Evolutionary conservation across 176 grass and related monocot genomes (phyloP), one percentile per base, ranked within the genome.

Genomic region (Elaeis guineensis): DNA sequence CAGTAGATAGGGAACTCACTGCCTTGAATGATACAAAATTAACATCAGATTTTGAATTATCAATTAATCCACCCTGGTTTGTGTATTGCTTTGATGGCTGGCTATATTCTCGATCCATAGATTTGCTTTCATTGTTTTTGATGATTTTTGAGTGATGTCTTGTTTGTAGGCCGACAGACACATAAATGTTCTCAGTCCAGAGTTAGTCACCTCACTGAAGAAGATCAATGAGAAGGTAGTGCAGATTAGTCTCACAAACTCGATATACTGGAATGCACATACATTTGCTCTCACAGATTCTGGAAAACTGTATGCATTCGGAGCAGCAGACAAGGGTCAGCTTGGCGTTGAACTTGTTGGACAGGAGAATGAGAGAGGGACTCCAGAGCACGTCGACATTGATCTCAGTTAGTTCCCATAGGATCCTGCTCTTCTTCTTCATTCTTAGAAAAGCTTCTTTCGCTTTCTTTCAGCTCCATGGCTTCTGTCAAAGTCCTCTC

Each of bases 251-350:
- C 15, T 89, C 32, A 89, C 79, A 20, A 89, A 95, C 57, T 95
- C 90, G 2, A 86, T 89, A 69, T 89, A 95, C 52, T 89, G 86
- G 86, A 95, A 95, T 59, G 90, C 86, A 16, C 90, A 95, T 75
- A 95, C 90, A 69, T 89, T 95, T 39, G 90, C 90, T 64, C 71
- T 95, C 17, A 89, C 86, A 28, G 79, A 95, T 65, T 83, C 86
- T 11, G 90, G 85, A 15, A 89, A 71, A 58, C 57, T 95, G 48
- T 95, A 83, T 6, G 82, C 86, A n/a, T 86, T 95, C 35, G 90
- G 82, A 39, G 60, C 86, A 4, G 90, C 86, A 17, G 90, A 95
- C 64, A 95, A 89, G 72, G 90, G 86, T 4, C 90, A 89, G 67
- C 79, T 95, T 57, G 90, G 90, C 17, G 68, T 67, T 6, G 86